Evolutionary conservation across 1,139 yeast species (phyloP).

Genomic region (Taphrina populina): DNA sequence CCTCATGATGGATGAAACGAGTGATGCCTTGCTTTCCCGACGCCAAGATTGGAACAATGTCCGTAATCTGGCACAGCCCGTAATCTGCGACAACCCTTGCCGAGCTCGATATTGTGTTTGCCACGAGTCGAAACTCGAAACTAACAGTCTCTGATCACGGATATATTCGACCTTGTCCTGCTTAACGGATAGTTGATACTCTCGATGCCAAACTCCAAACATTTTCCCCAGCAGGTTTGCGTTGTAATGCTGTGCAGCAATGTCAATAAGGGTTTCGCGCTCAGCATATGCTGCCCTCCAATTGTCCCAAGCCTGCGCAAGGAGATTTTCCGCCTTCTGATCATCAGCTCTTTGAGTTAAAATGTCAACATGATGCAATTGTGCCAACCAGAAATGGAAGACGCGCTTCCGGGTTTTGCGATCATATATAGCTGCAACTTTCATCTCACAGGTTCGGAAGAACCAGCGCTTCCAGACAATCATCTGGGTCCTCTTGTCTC

Average conservation of each 20-base stretch:
- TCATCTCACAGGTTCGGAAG: slow-evolving; percentile 16
- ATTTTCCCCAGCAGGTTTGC: not conserved
- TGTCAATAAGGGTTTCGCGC: not conserved
- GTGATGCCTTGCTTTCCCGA: slow-evolving; percentile 7
- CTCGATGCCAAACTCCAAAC: not conserved
- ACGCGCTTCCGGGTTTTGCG: not conserved
- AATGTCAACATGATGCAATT: not conserved
- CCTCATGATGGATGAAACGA: not conserved
- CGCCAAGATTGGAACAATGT: slow-evolving; percentile 3
- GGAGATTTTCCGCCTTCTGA: not conserved
- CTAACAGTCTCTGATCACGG: not conserved
- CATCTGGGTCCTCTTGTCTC: slow-evolving; percentile 16
- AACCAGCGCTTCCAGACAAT: slow-evolving; percentile 16
- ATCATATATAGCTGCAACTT: not conserved
- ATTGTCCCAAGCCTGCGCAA: slow-evolving; percentile 1
- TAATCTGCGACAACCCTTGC: not conserved
- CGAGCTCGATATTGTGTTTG: not conserved
- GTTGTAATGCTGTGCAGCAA: not conserved
- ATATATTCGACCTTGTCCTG: not conserved
- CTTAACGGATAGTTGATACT: not conserved
- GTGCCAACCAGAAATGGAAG: slow-evolving; percentile 6
- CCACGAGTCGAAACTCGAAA: not conserved
- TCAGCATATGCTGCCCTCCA: slow-evolving; percentile 3
- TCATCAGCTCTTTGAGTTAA: slow-evolving; percentile 1
- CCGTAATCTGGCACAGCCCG: not conserved